Conservation (phyloP, 2,329 filamentous ascomycete genomes). For the Xylaria polymorpha region DNA sequence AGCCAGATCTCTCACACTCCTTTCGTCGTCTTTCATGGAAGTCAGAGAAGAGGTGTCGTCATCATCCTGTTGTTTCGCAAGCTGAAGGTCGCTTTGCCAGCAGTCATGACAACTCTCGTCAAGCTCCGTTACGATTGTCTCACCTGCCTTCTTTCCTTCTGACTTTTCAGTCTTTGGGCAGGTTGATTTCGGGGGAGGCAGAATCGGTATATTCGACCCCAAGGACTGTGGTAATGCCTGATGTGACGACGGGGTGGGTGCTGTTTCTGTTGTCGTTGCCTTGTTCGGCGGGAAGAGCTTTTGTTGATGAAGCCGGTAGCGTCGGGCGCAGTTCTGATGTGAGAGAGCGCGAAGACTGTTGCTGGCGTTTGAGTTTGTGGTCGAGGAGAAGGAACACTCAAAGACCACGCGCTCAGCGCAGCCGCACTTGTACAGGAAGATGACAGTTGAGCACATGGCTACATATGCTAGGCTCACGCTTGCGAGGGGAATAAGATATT, state of each 20-base stretch:
- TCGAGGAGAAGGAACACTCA: constrained; percentile 33
- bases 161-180: not conserved
- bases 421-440: constrained; percentile 46
- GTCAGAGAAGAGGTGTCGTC: not conserved
- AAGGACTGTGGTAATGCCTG: not conserved
- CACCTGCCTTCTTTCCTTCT: not conserved
- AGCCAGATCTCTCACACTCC: not conserved
- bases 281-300: constrained; percentile 7
- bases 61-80: not conserved
- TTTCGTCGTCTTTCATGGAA: constrained; percentile 5
- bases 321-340: constrained; percentile 21
- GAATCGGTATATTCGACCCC: not conserved
- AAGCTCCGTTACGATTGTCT: constrained; percentile 11
- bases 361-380: not conserved
- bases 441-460: constrained; percentile 44
- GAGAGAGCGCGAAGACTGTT: not conserved
- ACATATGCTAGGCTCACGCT: not conserved
- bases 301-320: constrained; percentile 24
- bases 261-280: not conserved
- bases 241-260: not conserved
- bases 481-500: not conserved
- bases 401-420: constrained; percentile 42
- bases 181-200: not conserved
- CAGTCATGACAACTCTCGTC: constrained; percentile 45
- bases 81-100: constrained; percentile 21